Percentiles rank a stretch among this genome's conserved stretches.
These are phyloP conservation scores for Cymbopogon flexuosus DNA, from an alignment of 202 grass and related monocot species.

Conservation along the genomic window DNA sequence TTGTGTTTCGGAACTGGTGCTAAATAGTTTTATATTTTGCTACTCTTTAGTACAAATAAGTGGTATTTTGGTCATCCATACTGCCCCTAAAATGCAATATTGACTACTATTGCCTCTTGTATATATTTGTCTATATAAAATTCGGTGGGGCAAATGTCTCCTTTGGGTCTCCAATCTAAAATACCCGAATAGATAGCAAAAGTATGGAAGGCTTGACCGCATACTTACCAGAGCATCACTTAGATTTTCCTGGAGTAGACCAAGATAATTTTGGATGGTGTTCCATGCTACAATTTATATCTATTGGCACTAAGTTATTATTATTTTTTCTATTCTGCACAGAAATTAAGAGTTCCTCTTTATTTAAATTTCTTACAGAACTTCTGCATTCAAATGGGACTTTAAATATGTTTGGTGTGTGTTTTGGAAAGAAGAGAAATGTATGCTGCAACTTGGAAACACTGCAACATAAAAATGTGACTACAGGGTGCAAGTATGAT, in stretches of 20 bases:
- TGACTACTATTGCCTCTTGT: not conserved
- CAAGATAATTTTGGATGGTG: not conserved
- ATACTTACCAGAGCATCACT: not conserved
- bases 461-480: slow-evolving; percentile 26
- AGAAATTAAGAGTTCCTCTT: not conserved
- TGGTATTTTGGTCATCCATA: not conserved
- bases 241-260: not conserved
- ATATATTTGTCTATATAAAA: not conserved
- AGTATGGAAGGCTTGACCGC: not conserved
- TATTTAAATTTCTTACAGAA: not conserved
- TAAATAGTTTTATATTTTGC: slow-evolving; percentile 4
- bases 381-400: not conserved
- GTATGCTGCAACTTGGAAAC: slow-evolving; percentile 9
- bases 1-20: slow-evolving; percentile 19
- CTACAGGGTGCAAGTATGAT: not conserved
- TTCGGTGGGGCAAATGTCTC: not conserved
- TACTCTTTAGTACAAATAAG: not conserved
- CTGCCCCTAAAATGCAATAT: not conserved
- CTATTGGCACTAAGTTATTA: not conserved
- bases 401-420: slow-evolving; percentile 3
- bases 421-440: not conserved
- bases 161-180: not conserved
- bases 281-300: slow-evolving; percentile 8
- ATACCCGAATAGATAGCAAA: not conserved
- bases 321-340: not conserved